Evolutionary conservation across 179 eudicot species (phyloP), one percentile per base, ranked within the genome.

Genomic region (Heliamphora pulchella): DNA sequence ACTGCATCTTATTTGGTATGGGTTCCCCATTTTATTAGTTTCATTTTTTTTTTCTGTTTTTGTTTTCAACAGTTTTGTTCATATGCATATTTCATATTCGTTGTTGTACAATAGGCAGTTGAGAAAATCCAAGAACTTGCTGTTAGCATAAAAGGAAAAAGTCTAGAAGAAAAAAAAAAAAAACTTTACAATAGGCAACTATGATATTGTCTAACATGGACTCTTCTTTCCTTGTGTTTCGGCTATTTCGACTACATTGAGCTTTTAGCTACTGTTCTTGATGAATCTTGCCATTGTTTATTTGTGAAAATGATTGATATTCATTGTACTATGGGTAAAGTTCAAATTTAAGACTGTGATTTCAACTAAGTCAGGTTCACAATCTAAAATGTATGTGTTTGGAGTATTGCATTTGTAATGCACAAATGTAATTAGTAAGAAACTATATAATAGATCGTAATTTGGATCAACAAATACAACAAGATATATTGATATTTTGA

Each of bases 81-180:
- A 72, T 39, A 17, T 79, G 74, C 54, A 43, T 55, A 41, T 41
- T 17, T 68, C 43, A 41, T 68, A 6, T 78, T 53, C 5, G 8
- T 14, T 66, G 3, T 2, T 51, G 8, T 63, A 8, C 18, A 67
- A 64, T 59, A 95, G 98, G 98, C 98, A 31, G 82, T 93, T 58
- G 91, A 93, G 89, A 95, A 91, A 89, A 79, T 93, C 83, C 91
- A 95, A 84, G 97, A 89, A 47, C 85, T 93, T 81, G 97, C 98
- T 78, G 85, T 83, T 55, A 91, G 98, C 83, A 93, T 95, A 74
- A 97, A 95, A 80, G 97, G 98, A 48, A 91, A 95, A 85, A 93
- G 97, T 80, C 82, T 89, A 75, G 97, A 93, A 78, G 97, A 93
- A 68, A 95, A 95, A 89, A 95, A 90, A 85, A 83, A 80, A 80